Conservation (phyloP, 192 early-diverging fungal species). For the Jimgerdemannia flammicorona region DNA sequence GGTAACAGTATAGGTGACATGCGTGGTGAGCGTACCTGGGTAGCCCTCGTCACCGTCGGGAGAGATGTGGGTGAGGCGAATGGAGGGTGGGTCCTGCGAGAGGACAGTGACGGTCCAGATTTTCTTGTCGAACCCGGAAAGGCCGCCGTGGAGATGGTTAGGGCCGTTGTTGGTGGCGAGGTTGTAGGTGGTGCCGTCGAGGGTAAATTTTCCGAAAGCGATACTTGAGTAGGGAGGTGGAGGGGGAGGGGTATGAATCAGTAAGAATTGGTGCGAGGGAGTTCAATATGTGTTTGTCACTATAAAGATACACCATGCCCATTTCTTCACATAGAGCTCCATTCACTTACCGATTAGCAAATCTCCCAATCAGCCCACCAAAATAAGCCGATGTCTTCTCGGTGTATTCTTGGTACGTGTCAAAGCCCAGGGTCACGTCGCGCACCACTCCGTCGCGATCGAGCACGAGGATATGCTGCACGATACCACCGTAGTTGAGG, state of each 20-base stretch:
- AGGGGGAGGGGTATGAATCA: neutral
- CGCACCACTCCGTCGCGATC: conserved; percentile 45
- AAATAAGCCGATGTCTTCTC: conserved; percentile 64
- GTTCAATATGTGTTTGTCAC: neutral
- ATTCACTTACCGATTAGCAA: conserved; percentile 59
- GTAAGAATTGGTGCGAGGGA: neutral
- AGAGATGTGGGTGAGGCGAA: conserved; percentile 56
- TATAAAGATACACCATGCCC: neutral
- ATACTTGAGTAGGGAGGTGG: conserved; percentile 40
- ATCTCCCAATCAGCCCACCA: conserved; percentile 73
- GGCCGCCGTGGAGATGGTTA: conserved; percentile 83
- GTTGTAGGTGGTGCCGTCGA: conserved; percentile 52
- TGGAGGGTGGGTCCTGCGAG: conserved; percentile 39
- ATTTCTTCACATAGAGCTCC: neutral
- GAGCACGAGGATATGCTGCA: conserved; percentile 61
- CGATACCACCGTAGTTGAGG: conserved; percentile 61
- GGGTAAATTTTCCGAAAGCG: conserved; percentile 52
- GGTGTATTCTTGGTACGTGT: conserved; percentile 42
- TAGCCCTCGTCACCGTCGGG: conserved; percentile 77
- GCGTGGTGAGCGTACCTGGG: conserved; percentile 61
- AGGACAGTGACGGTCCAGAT: conserved; percentile 50
- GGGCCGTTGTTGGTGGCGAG: conserved; percentile 67
- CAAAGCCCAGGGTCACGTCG: conserved; percentile 78
- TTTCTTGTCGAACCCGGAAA: conserved; percentile 66
- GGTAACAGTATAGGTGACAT: conserved; percentile 57